Percentiles rank a stretch among this genome's conserved stretches.
Evolutionary conservation across 176 grass and related monocot genomes (phyloP).

Genomic region (Sorghum bicolor): DNA sequence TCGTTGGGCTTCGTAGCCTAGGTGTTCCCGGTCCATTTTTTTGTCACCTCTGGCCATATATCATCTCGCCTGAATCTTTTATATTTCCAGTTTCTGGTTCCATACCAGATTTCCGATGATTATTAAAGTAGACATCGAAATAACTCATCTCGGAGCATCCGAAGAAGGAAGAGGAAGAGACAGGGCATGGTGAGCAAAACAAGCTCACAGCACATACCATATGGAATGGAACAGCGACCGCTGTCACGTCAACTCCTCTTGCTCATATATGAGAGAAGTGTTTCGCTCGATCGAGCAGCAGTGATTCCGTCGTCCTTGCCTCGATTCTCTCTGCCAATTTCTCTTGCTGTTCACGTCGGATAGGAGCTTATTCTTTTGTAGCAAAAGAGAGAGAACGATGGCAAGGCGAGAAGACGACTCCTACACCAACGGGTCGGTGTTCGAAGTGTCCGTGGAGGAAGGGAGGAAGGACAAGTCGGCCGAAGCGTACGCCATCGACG

Average conservation of each 20-base stretch:
- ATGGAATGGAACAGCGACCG: background rate
- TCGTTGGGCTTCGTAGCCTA: background rate
- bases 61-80: background rate
- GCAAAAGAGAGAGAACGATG: slow-evolving; percentile 14
- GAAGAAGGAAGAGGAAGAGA: background rate
- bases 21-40: background rate
- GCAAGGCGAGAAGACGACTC: slow-evolving; percentile 42
- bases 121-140: background rate
- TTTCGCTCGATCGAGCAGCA: background rate
- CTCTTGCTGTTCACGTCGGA: background rate
- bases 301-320: background rate
- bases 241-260: background rate
- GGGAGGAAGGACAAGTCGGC: slow-evolving; percentile 28
- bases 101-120: background rate
- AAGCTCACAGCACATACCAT: background rate
- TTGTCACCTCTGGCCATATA: background rate
- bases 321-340: background rate
- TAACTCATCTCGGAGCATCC: background rate
- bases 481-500: background rate
- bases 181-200: background rate
- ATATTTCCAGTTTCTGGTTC: background rate
- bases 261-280: background rate
- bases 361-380: background rate
- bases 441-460: slow-evolving; percentile 30
- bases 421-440: slow-evolving; percentile 39